Percentiles rank a stretch among this genome's conserved stretches.
Evolutionary conservation across 2,329 filamentous ascomycete genomes (phyloP).

Genomic region (Sporothrix humicola): DNA sequence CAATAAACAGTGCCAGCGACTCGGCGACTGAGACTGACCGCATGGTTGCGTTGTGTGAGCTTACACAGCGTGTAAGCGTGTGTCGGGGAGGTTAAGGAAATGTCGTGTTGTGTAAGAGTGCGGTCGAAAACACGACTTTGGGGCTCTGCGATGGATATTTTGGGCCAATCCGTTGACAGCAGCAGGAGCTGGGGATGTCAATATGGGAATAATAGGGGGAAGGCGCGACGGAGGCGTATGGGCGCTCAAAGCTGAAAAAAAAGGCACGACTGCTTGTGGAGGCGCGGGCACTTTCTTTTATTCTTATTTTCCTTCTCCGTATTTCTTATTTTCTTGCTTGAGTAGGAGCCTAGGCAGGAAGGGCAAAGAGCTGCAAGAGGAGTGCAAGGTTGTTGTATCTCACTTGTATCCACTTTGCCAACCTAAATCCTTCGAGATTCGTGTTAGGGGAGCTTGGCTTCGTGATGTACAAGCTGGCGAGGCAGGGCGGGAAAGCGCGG

Average conservation of each 20-base stretch:
- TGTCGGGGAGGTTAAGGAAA: neutral
- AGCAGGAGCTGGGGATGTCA: slow-evolving; percentile 8
- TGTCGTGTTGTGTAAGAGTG: neutral
- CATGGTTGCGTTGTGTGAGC: slow-evolving; percentile 13
- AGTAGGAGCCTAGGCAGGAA: slow-evolving; percentile 5
- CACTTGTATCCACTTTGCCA: slow-evolving; percentile 9
- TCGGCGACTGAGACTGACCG: slow-evolving; percentile 9
- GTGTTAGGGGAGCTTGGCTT: slow-evolving; percentile 17
- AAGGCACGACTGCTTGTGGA: slow-evolving; percentile 16
- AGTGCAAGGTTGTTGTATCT: slow-evolving; percentile 1
- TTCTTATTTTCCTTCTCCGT: neutral
- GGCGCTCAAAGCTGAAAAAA: neutral
- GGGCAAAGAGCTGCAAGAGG: neutral
- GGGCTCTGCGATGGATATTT: slow-evolving; percentile 11
- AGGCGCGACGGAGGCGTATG: slow-evolving; percentile 27
- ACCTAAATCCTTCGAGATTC: neutral
- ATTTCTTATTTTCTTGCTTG: neutral
- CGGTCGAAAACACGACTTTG: slow-evolving; percentile 18
- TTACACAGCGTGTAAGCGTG: neutral
- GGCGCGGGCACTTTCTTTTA: slow-evolving; percentile 16
- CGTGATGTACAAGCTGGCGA: neutral
- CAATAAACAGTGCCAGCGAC: slow-evolving; percentile 28
- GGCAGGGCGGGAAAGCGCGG: neutral
- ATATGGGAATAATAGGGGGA: slow-evolving; percentile 26
- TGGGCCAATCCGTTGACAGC: neutral